Percentiles rank a stretch among this genome's conserved stretches.
phyloP scores from a whole-genome alignment of 176 grass and related monocot genomes.

The Pharus latifolius region DNA sequence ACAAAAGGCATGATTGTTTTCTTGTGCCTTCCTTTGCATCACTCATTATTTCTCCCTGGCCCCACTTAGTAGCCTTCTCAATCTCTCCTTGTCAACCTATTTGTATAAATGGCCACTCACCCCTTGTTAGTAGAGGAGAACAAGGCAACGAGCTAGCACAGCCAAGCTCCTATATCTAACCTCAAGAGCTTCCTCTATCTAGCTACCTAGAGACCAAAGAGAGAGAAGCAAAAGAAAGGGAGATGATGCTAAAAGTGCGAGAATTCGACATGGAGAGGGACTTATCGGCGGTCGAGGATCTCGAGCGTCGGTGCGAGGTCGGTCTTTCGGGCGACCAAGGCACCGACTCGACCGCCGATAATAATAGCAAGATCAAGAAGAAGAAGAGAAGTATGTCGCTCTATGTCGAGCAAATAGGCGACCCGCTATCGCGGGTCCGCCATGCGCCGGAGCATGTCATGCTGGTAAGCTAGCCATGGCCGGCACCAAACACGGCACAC shows the following conservation, averaged over 20 bases:
- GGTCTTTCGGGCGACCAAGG: slow-evolving; percentile 17
- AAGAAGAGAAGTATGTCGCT: slow-evolving; percentile 37
- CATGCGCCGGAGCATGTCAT: slow-evolving; percentile 63
- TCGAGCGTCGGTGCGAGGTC: slow-evolving; percentile 50
- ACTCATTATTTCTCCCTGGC: neutral
- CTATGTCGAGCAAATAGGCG: slow-evolving; percentile 44
- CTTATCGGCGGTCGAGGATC: slow-evolving; percentile 36
- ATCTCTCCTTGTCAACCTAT: neutral
- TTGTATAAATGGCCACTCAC: slow-evolving; percentile 15
- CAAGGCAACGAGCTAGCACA: neutral
- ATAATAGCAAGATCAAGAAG: slow-evolving; percentile 6
- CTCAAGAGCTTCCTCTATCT: neutral
- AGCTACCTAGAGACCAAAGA: neutral
- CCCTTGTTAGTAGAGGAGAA: neutral
- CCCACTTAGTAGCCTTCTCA: neutral
- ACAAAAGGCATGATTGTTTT: neutral
- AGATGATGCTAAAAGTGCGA: slow-evolving; percentile 29
- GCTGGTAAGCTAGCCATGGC: slow-evolving; percentile 34
- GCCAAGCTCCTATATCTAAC: neutral
- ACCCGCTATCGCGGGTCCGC: slow-evolving; percentile 46
- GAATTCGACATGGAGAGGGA: slow-evolving; percentile 55
- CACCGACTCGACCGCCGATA: neutral
- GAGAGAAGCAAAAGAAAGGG: slow-evolving; percentile 3
- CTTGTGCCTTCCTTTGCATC: neutral
- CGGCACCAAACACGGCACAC: too few species aligned